These are phyloP conservation scores for Wickerhamiella musiphila DNA, from an alignment of 805 yeast species.

Conservation along the genomic window DNA sequence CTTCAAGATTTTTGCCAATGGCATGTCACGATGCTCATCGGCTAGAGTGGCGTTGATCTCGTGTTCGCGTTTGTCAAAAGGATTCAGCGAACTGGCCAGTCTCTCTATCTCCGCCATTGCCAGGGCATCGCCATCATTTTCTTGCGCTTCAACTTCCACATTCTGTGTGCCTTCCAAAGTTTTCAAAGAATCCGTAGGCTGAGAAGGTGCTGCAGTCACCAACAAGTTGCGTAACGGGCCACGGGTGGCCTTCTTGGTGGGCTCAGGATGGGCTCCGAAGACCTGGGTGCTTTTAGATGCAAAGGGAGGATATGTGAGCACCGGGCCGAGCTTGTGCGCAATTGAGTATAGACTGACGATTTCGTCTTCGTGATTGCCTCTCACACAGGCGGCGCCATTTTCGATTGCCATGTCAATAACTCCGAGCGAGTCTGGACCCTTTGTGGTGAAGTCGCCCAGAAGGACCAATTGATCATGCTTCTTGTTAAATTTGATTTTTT, in stretches of 20 bases:
- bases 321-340: slow-evolving; percentile 30
- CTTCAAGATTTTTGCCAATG: slow-evolving; percentile 35
- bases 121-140: no score
- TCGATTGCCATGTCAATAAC: slow-evolving; percentile 51
- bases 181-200: not conserved
- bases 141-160: no score
- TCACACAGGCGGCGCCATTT: slow-evolving; percentile 46
- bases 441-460: slow-evolving; percentile 72
- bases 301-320: slow-evolving; percentile 15
- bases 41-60: slow-evolving; percentile 9
- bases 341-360: slow-evolving; percentile 47
- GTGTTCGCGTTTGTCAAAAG: not conserved
- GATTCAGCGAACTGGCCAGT: not conserved
- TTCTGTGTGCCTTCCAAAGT: no score
- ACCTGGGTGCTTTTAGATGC: slow-evolving; percentile 9
- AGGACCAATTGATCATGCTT: slow-evolving; percentile 41
- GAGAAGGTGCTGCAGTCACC: not conserved
- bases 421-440: slow-evolving; percentile 60
- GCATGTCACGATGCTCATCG: slow-evolving; percentile 24
- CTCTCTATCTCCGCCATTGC: not conserved
- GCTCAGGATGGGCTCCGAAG: slow-evolving; percentile 10
- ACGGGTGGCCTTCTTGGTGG: slow-evolving; percentile 9
- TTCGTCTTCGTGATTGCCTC: slow-evolving; percentile 81
- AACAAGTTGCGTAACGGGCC: slow-evolving; percentile 5
- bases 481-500: slow-evolving; percentile 27